Evolutionary conservation across 371 early-diverging fungal species (phyloP).

Genomic region (Nosema muscidifuracis): DNA sequence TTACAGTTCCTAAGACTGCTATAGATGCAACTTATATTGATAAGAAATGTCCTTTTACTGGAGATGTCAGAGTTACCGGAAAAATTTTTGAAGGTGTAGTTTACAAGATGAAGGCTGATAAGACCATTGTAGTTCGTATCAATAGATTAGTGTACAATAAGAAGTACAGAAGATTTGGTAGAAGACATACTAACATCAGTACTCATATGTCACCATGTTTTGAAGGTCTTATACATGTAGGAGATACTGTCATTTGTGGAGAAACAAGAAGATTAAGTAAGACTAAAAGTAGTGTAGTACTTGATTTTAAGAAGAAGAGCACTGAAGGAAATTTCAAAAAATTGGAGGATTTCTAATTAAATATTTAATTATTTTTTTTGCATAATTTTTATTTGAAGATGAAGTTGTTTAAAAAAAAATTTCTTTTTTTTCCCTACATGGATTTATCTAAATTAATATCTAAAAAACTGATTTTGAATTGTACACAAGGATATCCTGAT

Average conservation of each 20-base stretch:
- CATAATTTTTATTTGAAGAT: background rate
- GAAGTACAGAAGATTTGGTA: constrained; percentile 99
- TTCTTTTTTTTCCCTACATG: background rate
- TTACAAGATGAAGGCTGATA: constrained; percentile 92
- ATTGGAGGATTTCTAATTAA: constrained; percentile 40
- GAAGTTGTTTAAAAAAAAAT: background rate
- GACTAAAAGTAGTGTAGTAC: constrained; percentile 62
- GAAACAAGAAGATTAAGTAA: constrained; percentile 63
- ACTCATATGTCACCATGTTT: constrained; percentile 96
- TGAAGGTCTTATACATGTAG: constrained; percentile 76
- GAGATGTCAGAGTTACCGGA: constrained; percentile 91
- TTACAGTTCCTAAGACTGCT: constrained; percentile 97
- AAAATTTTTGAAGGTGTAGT: constrained; percentile 92
- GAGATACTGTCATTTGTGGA: constrained; percentile 89
- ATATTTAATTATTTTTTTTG: background rate
- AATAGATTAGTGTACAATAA: constrained; percentile 97
- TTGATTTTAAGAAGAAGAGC: constrained; percentile 49
- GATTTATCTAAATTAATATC: background rate
- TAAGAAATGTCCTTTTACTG: constrained; percentile 99
- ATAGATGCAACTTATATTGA: constrained; percentile 87
- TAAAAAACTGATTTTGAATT: background rate
- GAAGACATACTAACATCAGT: constrained; percentile 97
- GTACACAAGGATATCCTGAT: background rate
- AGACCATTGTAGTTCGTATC: constrained; percentile 90
- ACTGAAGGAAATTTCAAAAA: constrained; percentile 23